These are phyloP conservation scores for Aspergillus sp. DNA, from an alignment of 2,329 filamentous ascomycete species.

Conservation along the genomic window DNA sequence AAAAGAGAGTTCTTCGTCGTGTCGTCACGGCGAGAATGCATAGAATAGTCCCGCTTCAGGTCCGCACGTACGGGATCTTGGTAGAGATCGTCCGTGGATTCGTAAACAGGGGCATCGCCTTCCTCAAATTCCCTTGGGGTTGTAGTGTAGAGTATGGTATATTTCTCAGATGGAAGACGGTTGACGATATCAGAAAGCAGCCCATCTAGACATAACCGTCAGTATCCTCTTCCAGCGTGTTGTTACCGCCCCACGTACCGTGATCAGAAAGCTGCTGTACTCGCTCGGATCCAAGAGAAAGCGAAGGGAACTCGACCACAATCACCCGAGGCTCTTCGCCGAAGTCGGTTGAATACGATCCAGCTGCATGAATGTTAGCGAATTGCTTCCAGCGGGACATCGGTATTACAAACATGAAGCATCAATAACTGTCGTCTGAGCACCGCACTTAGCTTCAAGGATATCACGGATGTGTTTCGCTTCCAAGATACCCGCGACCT, in stretches of 20 bases:
- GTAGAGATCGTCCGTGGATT: constrained; percentile 57
- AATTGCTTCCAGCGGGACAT: neutral
- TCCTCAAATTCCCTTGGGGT: constrained; percentile 51
- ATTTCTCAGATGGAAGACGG: constrained; percentile 55
- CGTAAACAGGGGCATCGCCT: constrained; percentile 52
- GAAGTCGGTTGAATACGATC: constrained; percentile 39
- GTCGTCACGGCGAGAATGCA: constrained; percentile 31
- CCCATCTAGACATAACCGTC: constrained; percentile 38
- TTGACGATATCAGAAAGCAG: constrained; percentile 50
- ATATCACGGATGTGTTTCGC: constrained; percentile 41
- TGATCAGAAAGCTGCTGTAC: constrained; percentile 43
- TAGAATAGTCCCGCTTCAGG: constrained; percentile 64
- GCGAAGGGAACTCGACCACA: constrained; percentile 46
- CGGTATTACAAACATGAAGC: constrained; percentile 37
- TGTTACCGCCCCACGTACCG: constrained; percentile 33
- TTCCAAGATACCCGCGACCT: constrained; percentile 54
- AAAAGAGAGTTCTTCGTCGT: constrained; percentile 57
- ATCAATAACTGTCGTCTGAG: constrained; percentile 45
- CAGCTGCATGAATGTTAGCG: constrained; percentile 33
- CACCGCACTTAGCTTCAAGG: constrained; percentile 50
- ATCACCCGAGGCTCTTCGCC: constrained; percentile 44
- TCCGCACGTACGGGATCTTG: constrained; percentile 66
- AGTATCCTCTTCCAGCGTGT: constrained; percentile 7
- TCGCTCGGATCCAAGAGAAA: constrained; percentile 36
- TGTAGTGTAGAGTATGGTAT: constrained; percentile 75